Percentiles rank a stretch among this genome's conserved stretches.
Conservation (phyloP, 257 asterid genomes). For the Solanum arcanum region DNA sequence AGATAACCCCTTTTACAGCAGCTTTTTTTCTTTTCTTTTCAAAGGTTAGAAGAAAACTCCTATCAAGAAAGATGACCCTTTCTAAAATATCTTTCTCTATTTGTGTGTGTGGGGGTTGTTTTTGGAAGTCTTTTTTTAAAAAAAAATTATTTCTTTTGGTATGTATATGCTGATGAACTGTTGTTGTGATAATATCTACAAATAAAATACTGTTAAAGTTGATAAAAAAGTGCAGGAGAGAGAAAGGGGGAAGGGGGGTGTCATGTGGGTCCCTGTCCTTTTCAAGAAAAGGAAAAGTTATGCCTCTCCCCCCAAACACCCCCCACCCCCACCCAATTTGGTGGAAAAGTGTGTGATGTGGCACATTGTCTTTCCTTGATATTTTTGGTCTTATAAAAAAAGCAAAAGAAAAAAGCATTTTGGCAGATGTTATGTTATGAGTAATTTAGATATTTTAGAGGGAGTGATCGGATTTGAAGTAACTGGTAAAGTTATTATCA, state of each 20-base stretch:
- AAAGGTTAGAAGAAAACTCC: conserved; percentile 2
- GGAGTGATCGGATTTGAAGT: neutral
- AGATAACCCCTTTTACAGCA: conserved; percentile 11
- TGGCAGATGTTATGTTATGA: neutral
- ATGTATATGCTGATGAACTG: neutral
- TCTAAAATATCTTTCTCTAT: neutral
- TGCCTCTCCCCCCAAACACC: conserved; percentile 13
- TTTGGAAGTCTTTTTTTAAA: neutral
- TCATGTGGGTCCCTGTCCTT: conserved; percentile 42
- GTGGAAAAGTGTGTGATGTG: neutral
- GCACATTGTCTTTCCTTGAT: neutral
- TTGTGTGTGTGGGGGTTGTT: neutral
- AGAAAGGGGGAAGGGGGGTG: conserved; percentile 19
- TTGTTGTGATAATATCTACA: conserved; percentile 19
- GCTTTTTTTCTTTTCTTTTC: conserved; percentile 11
- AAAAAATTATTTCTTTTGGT: neutral
- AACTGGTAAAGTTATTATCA: too few species aligned
- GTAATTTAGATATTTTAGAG: neutral
- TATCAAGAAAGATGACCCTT: conserved; percentile 8
- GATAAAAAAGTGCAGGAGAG: conserved; percentile 40
- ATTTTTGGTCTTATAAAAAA: neutral
- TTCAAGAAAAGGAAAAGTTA: conserved; percentile 27
- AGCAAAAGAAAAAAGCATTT: neutral
- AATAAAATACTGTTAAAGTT: conserved; percentile 15
- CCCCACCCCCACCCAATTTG: neutral